A percentile compares a stretch with the other conserved stretches of the same genome.
Evolutionary conservation across 2,329 filamentous ascomycete species (phyloP).

Genomic region (Tolypocladium tundrense): DNA sequence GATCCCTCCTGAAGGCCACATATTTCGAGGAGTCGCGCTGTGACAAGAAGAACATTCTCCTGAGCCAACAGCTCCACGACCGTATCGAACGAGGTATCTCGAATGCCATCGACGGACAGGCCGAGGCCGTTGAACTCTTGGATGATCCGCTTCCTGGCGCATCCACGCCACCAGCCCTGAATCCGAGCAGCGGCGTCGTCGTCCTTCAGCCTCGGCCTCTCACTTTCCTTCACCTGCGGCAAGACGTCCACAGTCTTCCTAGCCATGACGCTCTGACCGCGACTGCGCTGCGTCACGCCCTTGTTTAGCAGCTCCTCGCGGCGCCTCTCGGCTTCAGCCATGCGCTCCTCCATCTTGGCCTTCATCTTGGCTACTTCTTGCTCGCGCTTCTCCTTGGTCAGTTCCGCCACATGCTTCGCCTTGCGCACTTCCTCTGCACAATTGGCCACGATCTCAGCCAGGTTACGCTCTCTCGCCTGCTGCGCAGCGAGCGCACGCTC

Average conservation of each 20-base stretch:
- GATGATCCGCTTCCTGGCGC: slow-evolving; percentile 48
- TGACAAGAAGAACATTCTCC: slow-evolving; percentile 53
- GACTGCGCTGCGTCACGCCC: slow-evolving; percentile 39
- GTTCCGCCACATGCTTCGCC: slow-evolving; percentile 73
- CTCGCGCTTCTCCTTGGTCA: slow-evolving; percentile 70
- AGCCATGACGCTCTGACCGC: slow-evolving; percentile 40
- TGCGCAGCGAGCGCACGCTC: slow-evolving; percentile 69
- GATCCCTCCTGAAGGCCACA: slow-evolving; percentile 60
- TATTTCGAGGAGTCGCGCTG: slow-evolving; percentile 56
- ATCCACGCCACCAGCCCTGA: slow-evolving; percentile 59
- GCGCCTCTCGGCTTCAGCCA: slow-evolving; percentile 66
- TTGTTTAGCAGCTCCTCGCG: slow-evolving; percentile 53
- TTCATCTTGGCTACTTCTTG: slow-evolving; percentile 60
- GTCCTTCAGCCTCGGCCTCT: slow-evolving; percentile 35
- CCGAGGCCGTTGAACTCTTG: slow-evolving; percentile 55
- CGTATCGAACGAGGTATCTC: slow-evolving; percentile 62
- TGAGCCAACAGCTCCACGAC: slow-evolving; percentile 59
- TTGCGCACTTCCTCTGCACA: slow-evolving; percentile 77
- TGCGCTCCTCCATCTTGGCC: slow-evolving; percentile 67
- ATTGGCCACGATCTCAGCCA: slow-evolving; percentile 70
- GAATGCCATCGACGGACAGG: slow-evolving; percentile 59
- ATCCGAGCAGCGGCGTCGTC: slow-evolving; percentile 56
- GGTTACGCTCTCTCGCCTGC: slow-evolving; percentile 66
- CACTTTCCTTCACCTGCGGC: slow-evolving; percentile 40
- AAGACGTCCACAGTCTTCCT: slow-evolving; percentile 39